Percentiles rank a stretch among this genome's conserved stretches.
These are phyloP conservation scores for Hibiscus syriacus DNA, from an alignment of 345 rosid species.

Conservation along the genomic window DNA sequence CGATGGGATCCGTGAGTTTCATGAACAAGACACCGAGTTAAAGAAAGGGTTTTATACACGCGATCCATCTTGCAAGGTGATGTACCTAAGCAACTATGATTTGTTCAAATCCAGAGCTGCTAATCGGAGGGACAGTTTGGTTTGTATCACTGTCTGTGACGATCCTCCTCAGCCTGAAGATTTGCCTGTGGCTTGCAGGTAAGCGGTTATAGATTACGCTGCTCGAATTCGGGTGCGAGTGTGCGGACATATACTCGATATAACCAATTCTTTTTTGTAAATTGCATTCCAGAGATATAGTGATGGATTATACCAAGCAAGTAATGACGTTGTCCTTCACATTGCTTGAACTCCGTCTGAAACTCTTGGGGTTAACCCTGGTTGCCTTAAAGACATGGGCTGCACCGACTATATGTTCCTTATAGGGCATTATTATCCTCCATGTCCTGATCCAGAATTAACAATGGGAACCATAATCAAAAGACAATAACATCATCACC, in stretches of 20 bases:
- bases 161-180: conserved; percentile 28
- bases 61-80: conserved; percentile 15
- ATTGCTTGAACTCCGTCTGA: conserved; percentile 30
- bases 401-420: conserved; percentile 19
- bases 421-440: conserved; percentile 34
- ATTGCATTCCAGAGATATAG: conserved; percentile 21
- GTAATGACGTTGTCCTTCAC: conserved; percentile 20
- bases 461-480: conserved; percentile 28
- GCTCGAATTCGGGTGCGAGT: neutral
- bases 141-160: conserved; percentile 25
- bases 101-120: conserved; percentile 20
- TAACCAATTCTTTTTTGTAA: too few relatives aligned
- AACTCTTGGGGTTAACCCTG: conserved; percentile 31
- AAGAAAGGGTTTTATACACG: conserved; percentile 32
- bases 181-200: conserved; percentile 45
- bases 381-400: conserved; percentile 21
- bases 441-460: conserved; percentile 42
- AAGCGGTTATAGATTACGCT: neutral
- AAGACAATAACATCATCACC: conserved; percentile 27
- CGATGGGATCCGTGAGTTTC: conserved; percentile 27
- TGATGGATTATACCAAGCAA: conserved; percentile 29
- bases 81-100: conserved; percentile 30
- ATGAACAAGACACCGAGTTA: conserved; percentile 26
- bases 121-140: conserved; percentile 44
- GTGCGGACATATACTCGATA: too few relatives aligned